Conservation (phyloP, 495 filamentous ascomycete species). For the Penicillium cinerascens region DNA sequence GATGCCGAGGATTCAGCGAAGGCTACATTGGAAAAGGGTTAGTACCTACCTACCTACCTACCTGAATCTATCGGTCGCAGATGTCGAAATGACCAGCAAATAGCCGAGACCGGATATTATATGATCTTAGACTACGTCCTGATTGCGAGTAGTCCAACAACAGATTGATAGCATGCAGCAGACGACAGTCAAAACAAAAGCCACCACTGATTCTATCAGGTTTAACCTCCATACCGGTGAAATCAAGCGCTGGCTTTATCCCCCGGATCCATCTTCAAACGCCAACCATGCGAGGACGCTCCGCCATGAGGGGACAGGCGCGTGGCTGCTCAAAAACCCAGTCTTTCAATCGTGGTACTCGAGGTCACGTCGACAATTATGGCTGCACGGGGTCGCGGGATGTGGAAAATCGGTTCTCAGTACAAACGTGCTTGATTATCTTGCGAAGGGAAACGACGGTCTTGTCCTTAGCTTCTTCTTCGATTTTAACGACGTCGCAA, state of each 20-base stretch:
- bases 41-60: constrained; percentile 3
- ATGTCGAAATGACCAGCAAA: constrained; percentile 1
- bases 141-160: constrained; percentile 9
- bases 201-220: constrained; percentile 13
- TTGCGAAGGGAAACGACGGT: constrained; percentile 8
- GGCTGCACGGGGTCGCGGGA: constrained; percentile 19
- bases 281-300: constrained; percentile 15
- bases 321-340: constrained; percentile 12
- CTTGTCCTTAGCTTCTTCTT: constrained; percentile 28
- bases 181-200: constrained; percentile 10
- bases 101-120: constrained; percentile 1
- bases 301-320: constrained; percentile 18
- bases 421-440: constrained; percentile 19
- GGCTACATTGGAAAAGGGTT: constrained; percentile 7
- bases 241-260: constrained; percentile 19
- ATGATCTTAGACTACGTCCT: background rate
- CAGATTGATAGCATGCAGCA: constrained; percentile 15
- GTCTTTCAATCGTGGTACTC: constrained; percentile 18
- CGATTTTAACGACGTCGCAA: constrained; percentile 23
- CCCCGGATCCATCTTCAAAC: constrained; percentile 20
- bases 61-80: constrained; percentile 3
- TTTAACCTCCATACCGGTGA: constrained; percentile 9
- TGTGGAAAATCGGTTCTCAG: constrained; percentile 27
- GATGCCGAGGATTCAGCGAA: constrained; percentile 2
- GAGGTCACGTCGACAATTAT: constrained; percentile 16